Base-by-base conservation (phyloP, 2,329 filamentous ascomycete genomes). In the Ophiobolus disseminans region DNA sequence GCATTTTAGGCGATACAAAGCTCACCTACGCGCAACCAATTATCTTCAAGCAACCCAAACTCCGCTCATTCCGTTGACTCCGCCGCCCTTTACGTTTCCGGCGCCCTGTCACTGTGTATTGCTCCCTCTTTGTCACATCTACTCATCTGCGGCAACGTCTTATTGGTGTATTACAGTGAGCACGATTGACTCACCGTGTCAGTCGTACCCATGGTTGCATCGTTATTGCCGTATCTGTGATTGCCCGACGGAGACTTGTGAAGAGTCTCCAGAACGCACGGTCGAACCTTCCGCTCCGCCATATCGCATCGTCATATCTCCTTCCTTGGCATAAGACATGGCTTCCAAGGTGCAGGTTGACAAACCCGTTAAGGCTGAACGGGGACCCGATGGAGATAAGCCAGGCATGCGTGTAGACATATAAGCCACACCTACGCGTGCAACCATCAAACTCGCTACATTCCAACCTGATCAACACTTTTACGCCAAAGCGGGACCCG, bases 311-410 rank as follows among this genome's bases (percentile, higher is more conserved):
- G 37, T 37, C 20, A 37, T 37, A 32, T 9, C 13, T 37, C 11
- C n/a, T 22, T 13, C 14, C 40, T 44, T 44, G 41, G 41, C 41
- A 37, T 20, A 16, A 37, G 41, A 22, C 32, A 44, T 16, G 19
- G 40, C 31, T 21, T 20, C 17, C 23, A 17, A 22, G 9, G 32
- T 14, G 37, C 23, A 40, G 23, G 21, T 16, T 30, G 28, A 40
- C 37, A 30, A n/a, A n/a, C 8, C 11, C 20, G 11, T 14, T 8
- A 21, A 21, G 16, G 16, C 23, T 21, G 21, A 21, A 37, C 5
- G 10, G 8, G 7, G 13, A 32, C 10, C 2, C 3, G 22, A 8
- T 35, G 31, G 40, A 37, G 32, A 44, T 31, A 30, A 31, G 30
- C n/a, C 10, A 32, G 30, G 23, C 23, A 7, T 32, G 30, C 9